Conservation (phyloP, 495 filamentous ascomycete genomes). For the Pyrenula massariospora region DNA sequence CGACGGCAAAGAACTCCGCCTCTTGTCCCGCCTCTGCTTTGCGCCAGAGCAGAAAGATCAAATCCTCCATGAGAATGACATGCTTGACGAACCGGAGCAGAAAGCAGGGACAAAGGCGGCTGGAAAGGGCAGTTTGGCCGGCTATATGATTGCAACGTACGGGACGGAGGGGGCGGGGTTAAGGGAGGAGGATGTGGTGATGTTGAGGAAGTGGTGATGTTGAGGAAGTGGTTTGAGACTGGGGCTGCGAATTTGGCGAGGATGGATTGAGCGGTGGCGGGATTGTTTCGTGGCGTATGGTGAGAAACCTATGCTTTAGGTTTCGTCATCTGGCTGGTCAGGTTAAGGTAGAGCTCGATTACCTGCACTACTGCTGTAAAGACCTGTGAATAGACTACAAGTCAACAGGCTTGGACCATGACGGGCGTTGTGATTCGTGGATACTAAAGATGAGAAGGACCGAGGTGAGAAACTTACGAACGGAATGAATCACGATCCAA, state of each 20-base stretch:
- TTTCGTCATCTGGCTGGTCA: no score
- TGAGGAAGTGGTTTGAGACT: neutral
- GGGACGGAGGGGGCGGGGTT: neutral
- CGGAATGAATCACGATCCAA: no score
- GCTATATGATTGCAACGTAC: neutral
- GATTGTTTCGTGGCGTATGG: no score
- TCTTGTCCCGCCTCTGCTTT: neutral
- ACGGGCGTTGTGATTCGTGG: no score
- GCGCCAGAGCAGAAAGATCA: neutral
- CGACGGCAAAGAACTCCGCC: neutral
- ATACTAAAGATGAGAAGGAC: no score
- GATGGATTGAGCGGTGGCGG: neutral
- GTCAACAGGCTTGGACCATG: no score
- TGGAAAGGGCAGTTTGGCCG: neutral
- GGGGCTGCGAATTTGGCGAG: neutral
- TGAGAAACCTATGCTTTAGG: no score
- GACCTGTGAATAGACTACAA: no score
- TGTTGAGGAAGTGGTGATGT: neutral
- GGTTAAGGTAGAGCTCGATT: no score
- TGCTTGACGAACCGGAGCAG: neutral
- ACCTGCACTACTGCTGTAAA: no score
- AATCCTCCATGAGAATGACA: neutral
- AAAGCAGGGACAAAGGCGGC: neutral
- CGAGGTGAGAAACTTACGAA: no score
- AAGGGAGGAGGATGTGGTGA: neutral